Base-by-base conservation (phyloP, 2,329 filamentous ascomycete genomes). In the Bretziella fagacearum region DNA sequence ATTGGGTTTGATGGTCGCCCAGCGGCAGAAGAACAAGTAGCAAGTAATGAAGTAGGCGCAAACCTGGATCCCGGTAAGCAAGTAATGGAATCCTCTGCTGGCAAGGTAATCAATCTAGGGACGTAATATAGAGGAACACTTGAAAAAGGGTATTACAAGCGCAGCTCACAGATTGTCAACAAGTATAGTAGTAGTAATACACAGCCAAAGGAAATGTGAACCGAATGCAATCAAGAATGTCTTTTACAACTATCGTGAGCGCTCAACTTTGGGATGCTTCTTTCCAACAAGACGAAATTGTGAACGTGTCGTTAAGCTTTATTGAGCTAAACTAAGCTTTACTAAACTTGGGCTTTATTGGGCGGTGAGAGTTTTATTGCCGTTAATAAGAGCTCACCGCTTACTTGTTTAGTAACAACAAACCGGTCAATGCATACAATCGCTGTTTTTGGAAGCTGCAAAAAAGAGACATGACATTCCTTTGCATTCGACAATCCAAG, bases 271-370 rank as follows among this genome's bases (percentile, higher is more conserved):
- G 17, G 17, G 18, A n/a, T 39, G 35, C 23, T 10, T 18, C 6
- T 22, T 22, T 22, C 17, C 17, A 6, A 10, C 15, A 4, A 11
- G 2, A 11, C 36, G 25, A 32, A 29, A 48, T 40, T 43, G 35
- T 37, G 47, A 49, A 49, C 47, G 47, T 49, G 47, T 49, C 47
- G 47, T 49, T 49, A 49, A 49, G 39, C 23, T 41, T 37, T 44
- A 18, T 23, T 48, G n/a, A 42, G 30, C 47, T 44, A 26, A 42
- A 26, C 20, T 29, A 35, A 42, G 18, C 27, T 42, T 35, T 39
- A n/a, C n/a, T n/a, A 33, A 30, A 26, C 35, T 33, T 44, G 15
- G 32, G 44, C 40, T 18, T 32, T 37, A 37, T 17, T 26, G 15
- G 23, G 44, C 44, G 44, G 44, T 46, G 30, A 46, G 23, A 13